A percentile compares a stretch with the other conserved stretches of the same genome.
Conservation (phyloP, 257 asterid genomes). For the Coffea eugenioides region DNA sequence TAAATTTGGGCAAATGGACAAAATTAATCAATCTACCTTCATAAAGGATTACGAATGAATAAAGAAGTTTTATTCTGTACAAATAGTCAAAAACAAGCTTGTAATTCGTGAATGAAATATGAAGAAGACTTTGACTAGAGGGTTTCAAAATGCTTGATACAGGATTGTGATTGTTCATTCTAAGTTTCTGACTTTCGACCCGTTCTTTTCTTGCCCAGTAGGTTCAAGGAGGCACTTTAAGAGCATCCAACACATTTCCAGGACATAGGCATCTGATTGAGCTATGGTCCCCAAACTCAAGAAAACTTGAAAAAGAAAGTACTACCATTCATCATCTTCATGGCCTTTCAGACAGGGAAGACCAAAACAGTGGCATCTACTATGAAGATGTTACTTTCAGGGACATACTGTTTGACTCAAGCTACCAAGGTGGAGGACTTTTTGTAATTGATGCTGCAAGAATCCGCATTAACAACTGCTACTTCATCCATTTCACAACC, state of each 20-base stretch:
- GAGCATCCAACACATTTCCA: slow-evolving; percentile 57
- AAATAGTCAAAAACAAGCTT: no score
- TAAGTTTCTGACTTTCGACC: background rate
- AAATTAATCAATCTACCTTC: no score
- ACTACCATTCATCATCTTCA: background rate
- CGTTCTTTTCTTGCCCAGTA: slow-evolving; percentile 6
- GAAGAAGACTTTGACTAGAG: no score
- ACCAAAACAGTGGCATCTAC: slow-evolving; percentile 34
- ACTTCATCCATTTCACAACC: slow-evolving; percentile 51
- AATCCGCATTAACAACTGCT: slow-evolving; percentile 40
- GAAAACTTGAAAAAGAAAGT: background rate
- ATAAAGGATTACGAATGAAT: no score
- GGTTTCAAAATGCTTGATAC: no score
- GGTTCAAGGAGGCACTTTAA: slow-evolving; percentile 53
- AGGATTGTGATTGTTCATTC: no score
- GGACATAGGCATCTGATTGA: slow-evolving; percentile 50
- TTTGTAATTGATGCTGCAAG: slow-evolving; percentile 43
- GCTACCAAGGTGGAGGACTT: slow-evolving; percentile 53
- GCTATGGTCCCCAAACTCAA: slow-evolving; percentile 49
- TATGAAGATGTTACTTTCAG: slow-evolving; percentile 56
- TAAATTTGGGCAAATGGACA: no score
- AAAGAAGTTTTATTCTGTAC: no score
- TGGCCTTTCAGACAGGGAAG: slow-evolving; percentile 18
- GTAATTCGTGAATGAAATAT: no score
- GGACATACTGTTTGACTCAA: slow-evolving; percentile 61